Evolutionary conservation across 2,329 filamentous ascomycete species (phyloP).

Genomic region (Cladophialophora carrionii): DNA sequence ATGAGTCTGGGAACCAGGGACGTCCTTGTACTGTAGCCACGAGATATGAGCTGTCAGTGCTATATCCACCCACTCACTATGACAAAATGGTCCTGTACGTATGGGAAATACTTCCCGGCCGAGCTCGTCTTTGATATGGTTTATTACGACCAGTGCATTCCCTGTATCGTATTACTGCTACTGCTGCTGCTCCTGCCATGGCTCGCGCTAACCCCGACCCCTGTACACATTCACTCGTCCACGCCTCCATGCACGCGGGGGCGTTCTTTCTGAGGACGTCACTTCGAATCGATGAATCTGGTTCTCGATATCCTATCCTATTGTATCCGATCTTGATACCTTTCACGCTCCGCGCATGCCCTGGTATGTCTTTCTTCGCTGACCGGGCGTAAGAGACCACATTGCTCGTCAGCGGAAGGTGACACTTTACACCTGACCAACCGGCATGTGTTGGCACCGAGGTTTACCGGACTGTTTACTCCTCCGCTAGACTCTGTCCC

Average conservation of each 20-base stretch:
- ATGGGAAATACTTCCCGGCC: too few species aligned
- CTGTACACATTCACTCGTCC: not conserved
- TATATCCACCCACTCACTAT: too few species aligned
- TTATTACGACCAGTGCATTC: not conserved
- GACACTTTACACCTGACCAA: not conserved
- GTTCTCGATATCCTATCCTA: not conserved
- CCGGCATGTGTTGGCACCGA: not conserved
- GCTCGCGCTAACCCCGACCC: not conserved
- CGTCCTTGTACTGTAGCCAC: too few species aligned
- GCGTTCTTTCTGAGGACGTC: not conserved
- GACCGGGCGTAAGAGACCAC: too few species aligned
- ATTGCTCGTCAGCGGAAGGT: not conserved
- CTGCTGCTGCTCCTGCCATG: not conserved
- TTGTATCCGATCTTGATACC: not conserved
- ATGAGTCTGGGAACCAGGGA: too few species aligned
- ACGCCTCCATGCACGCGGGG: not conserved
- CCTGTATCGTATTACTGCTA: too few species aligned
- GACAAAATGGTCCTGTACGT: too few species aligned
- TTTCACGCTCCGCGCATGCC: not conserved
- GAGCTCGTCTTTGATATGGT: too few species aligned
- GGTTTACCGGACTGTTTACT: slow-evolving; percentile 38
- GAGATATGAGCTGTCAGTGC: too few species aligned
- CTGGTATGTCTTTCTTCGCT: not conserved
- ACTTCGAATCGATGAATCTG: not conserved
- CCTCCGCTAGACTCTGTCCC: slow-evolving; percentile 54